These are phyloP conservation scores for Daldinia childiae DNA, from an alignment of 495 filamentous ascomycete genomes.

Conservation along the genomic window DNA sequence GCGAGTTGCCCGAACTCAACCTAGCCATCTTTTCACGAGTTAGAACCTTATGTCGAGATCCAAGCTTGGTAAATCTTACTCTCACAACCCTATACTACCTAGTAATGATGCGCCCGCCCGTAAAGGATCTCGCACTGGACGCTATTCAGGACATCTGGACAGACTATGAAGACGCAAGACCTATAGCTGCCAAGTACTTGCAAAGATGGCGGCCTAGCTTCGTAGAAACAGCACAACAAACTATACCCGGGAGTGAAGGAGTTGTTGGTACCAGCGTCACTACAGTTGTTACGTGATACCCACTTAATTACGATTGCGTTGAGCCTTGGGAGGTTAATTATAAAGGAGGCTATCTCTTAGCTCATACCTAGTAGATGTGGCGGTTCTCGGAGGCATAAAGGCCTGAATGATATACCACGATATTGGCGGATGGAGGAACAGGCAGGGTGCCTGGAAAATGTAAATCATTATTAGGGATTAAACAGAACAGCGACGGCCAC, in stretches of 20 bases:
- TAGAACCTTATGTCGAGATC: constrained; percentile 85
- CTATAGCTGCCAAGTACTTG: constrained; percentile 63
- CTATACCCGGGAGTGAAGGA: constrained; percentile 14
- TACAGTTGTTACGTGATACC: constrained; percentile 35
- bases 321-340: background rate
- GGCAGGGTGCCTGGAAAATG: background rate
- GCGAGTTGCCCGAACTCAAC: constrained; percentile 86
- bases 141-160: constrained; percentile 86
- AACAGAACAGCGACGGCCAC: background rate
- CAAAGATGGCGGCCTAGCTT: constrained; percentile 63
- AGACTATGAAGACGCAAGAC: constrained; percentile 69
- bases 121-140: constrained; percentile 81
- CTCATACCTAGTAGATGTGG: constrained; percentile 1
- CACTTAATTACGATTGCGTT: constrained; percentile 14
- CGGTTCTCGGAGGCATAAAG: background rate
- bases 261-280: constrained; percentile 17
- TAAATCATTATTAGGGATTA: constrained; percentile 2
- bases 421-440: constrained; percentile 2
- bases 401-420: background rate
- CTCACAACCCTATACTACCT: constrained; percentile 70
- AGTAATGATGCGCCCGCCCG: constrained; percentile 85
- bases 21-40: constrained; percentile 74
- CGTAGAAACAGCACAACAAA: constrained; percentile 51
- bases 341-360: background rate
- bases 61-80: constrained; percentile 68